Percentiles rank a stretch among this genome's conserved stretches.
Conservation (phyloP, 225 moss, liverwort and hornwort species). For the Antitrichia curtipendula region DNA sequence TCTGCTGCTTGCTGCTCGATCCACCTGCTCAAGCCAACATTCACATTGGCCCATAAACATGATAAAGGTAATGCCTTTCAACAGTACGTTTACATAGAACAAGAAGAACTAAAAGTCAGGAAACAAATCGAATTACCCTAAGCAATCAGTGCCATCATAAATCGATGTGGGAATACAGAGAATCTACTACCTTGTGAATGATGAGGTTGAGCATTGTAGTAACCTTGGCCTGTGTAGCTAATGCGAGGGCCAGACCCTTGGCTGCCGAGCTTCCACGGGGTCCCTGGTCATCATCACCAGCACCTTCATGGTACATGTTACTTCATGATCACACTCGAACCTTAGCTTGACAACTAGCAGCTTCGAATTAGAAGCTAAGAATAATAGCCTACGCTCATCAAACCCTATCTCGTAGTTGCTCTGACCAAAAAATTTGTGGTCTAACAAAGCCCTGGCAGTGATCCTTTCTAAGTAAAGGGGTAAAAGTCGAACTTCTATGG, state of each 20-base stretch:
- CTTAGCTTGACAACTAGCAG: not conserved
- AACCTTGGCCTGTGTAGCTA: constrained; percentile 85
- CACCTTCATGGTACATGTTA: not conserved
- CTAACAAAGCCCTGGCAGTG: not conserved
- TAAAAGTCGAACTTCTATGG: not conserved
- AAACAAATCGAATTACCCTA: not conserved
- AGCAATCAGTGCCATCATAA: not conserved
- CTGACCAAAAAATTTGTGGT: not conserved
- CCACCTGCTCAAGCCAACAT: not conserved
- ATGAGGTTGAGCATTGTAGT: constrained; percentile 53
- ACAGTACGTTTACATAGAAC: not conserved
- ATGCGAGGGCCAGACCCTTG: constrained; percentile 58
- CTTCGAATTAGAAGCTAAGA: not conserved
- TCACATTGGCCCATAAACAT: not conserved
- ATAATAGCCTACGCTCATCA: not conserved
- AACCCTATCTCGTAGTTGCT: not conserved
- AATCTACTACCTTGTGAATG: constrained; percentile 59
- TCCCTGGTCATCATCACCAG: constrained; percentile 59
- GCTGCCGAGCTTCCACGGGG: constrained; percentile 33
- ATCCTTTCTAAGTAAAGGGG: not conserved
- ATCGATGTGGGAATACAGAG: not conserved
- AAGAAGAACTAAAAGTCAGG: not conserved
- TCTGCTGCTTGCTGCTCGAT: not conserved
- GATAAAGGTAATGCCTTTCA: not conserved
- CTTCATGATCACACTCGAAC: not conserved